Evolutionary conservation across 306 rosid species (phyloP).

Genomic region (Cicer judaicum): DNA sequence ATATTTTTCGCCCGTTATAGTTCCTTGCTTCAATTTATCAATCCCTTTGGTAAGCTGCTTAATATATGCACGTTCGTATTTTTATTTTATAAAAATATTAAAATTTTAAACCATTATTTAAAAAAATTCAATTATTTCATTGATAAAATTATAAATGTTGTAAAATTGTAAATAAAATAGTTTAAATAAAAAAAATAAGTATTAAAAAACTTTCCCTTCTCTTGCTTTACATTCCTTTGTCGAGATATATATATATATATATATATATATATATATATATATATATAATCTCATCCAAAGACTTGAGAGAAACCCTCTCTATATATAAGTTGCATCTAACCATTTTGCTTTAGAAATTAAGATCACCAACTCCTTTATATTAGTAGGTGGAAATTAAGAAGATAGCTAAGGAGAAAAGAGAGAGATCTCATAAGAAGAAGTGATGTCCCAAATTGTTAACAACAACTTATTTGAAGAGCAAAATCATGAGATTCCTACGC

Average conservation of each 20-base stretch:
- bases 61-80: no score
- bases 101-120: no score
- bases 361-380: slow-evolving; percentile 26
- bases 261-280: no score
- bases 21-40: slow-evolving; percentile 1
- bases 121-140: no score
- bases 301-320: slow-evolving; percentile 16
- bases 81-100: no score
- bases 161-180: no score
- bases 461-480: slow-evolving; percentile 68
- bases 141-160: no score
- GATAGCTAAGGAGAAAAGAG: background rate
- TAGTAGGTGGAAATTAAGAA: background rate
- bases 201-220: no score
- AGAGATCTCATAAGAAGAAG: background rate
- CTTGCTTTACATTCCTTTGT: no score
- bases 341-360: slow-evolving; percentile 27
- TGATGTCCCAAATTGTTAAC: slow-evolving; percentile 65
- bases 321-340: slow-evolving; percentile 2
- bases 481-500: slow-evolving; percentile 49
- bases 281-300: background rate
- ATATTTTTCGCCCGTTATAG: slow-evolving; percentile 3
- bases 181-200: no score
- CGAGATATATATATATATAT: no score
- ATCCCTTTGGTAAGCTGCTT: background rate